These are phyloP conservation scores for Nakazawaea ernobii DNA, from an alignment of 805 yeast genomes.

Conservation along the genomic window DNA sequence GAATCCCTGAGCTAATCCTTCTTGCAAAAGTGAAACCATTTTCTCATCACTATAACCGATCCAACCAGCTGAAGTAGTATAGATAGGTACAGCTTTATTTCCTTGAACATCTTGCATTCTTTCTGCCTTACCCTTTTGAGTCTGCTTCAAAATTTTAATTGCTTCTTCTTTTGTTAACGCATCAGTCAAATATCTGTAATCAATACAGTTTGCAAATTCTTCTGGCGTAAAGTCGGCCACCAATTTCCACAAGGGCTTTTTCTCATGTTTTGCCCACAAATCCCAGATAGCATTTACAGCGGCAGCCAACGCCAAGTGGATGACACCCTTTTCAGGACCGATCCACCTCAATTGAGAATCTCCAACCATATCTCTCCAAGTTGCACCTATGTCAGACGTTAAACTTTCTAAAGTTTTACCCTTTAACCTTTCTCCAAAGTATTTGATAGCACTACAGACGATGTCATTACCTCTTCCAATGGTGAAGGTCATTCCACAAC, in stretches of 20 bases:
- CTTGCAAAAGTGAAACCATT: constrained; percentile 27
- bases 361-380: constrained; percentile 33
- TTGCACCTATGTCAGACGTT: constrained; percentile 31
- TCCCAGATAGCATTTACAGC: constrained; percentile 38
- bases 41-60: constrained; percentile 35
- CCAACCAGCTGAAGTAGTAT: constrained; percentile 43
- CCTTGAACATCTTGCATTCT: constrained; percentile 26
- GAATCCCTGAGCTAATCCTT: constrained; percentile 32
- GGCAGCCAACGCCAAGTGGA: constrained; percentile 35
- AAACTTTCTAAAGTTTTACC: constrained; percentile 27
- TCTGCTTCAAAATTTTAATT: constrained; percentile 23
- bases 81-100: constrained; percentile 34
- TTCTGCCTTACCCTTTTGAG: constrained; percentile 25
- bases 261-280: constrained; percentile 32
- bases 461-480: constrained; percentile 33
- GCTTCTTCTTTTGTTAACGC: constrained; percentile 38
- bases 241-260: constrained; percentile 36
- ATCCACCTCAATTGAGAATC: constrained; percentile 38
- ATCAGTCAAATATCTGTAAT: constrained; percentile 36
- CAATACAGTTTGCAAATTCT: constrained; percentile 32
- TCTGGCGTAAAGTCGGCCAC: constrained; percentile 37
- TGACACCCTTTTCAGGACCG: constrained; percentile 39
- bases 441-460: constrained; percentile 28
- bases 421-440: constrained; percentile 29
- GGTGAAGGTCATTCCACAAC: constrained; percentile 38